phyloP scores from a whole-genome alignment of 2,329 filamentous ascomycete species.

The Paraphoma sp. region DNA sequence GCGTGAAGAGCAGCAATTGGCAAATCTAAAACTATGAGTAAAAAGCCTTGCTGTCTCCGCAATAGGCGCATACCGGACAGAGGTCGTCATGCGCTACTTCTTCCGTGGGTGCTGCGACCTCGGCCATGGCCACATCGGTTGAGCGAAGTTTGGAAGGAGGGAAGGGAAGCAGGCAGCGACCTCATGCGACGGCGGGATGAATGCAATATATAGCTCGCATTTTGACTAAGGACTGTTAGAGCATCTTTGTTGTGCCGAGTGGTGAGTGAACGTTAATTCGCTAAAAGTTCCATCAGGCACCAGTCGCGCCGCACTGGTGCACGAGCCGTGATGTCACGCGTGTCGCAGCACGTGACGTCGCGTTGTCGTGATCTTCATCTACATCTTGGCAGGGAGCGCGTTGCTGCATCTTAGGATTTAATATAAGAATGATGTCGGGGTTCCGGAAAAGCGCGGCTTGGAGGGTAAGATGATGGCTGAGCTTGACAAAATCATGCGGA shows the following conservation, averaged over 20 bases:
- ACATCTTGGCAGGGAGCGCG: too few relatives aligned
- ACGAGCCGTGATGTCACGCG: background rate
- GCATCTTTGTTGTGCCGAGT: background rate
- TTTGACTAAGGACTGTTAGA: background rate
- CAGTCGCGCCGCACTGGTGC: background rate
- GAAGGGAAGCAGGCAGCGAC: background rate
- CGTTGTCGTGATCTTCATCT: too few relatives aligned
- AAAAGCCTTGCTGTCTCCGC: background rate
- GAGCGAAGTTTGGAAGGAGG: background rate
- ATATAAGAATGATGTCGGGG: too few relatives aligned
- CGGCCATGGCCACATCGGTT: slow-evolving; percentile 14
- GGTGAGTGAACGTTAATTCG: background rate
- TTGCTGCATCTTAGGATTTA: too few relatives aligned
- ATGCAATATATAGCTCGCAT: slow-evolving; percentile 1
- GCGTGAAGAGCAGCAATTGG: slow-evolving; percentile 51
- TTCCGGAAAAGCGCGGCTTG: too few relatives aligned
- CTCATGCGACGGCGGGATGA: background rate
- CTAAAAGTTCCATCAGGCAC: background rate
- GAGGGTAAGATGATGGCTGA: too few relatives aligned
- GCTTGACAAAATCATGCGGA: too few relatives aligned
- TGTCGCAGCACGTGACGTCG: background rate
- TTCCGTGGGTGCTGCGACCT: slow-evolving; percentile 14
- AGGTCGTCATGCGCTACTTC: slow-evolving; percentile 50
- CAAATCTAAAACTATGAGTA: slow-evolving; percentile 41
- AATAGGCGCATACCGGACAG: slow-evolving; percentile 42